Conservation (phyloP, 2,329 filamentous ascomycete genomes). For the Biscogniauxia sp. region DNA sequence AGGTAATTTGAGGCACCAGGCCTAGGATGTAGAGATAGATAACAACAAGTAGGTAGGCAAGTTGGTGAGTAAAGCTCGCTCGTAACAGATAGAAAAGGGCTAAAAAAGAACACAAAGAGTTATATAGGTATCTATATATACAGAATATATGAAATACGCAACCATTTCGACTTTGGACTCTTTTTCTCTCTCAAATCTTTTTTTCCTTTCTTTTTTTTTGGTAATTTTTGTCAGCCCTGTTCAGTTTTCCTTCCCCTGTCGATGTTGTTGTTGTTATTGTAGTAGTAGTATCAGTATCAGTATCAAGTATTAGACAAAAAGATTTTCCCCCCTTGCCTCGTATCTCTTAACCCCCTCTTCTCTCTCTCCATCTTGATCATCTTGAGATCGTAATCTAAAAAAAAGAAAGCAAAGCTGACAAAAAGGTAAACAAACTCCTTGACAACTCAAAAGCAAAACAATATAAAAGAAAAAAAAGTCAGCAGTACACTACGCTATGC, state of each 20-base stretch:
- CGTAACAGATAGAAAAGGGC: constrained; percentile 1
- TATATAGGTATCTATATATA: neutral
- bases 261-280: constrained; percentile 50
- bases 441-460: no score
- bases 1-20: neutral
- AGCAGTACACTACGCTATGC: no score
- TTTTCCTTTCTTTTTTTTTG: neutral
- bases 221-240: constrained; percentile 32
- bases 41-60: neutral
- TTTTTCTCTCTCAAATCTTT: neutral
- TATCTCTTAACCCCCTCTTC: no score
- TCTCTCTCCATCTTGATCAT: no score
- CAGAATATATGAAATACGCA: neutral
- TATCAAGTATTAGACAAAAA: no score
- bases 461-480: no score
- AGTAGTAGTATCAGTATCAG: no score
- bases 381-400: no score
- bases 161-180: neutral
- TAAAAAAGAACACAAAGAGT: neutral
- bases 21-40: constrained; percentile 10
- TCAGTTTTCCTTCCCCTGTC: constrained; percentile 54
- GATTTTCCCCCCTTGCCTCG: no score
- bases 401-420: no score
- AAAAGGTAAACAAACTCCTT: no score
- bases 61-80: constrained; percentile 12